phyloP scores from a whole-genome alignment of 352 stramenopile species.

The Pythium periplocum region DNA sequence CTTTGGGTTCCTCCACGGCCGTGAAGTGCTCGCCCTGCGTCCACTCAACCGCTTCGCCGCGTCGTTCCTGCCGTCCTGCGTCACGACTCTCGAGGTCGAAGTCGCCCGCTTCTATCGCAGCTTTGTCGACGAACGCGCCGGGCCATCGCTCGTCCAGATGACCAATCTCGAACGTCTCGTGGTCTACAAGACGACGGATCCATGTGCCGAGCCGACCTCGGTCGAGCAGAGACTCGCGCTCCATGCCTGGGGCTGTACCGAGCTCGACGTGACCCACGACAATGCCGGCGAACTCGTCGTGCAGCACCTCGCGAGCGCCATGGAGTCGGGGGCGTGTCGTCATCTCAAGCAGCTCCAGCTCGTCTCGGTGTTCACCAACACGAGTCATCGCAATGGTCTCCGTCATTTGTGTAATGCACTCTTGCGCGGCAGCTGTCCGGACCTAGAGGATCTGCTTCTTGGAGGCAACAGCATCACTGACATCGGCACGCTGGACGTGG shows the following conservation, averaged over 20 bases:
- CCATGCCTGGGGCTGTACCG: slow-evolving; percentile 54
- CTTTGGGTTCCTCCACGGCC: slow-evolving; percentile 59
- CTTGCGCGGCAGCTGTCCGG: slow-evolving; percentile 35
- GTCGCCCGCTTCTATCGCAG: slow-evolving; percentile 31
- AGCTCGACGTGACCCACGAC: slow-evolving; percentile 46
- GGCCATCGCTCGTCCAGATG: slow-evolving; percentile 35
- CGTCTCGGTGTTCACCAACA: slow-evolving; percentile 71
- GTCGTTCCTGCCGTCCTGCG: slow-evolving; percentile 43
- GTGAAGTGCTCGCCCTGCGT: slow-evolving; percentile 42
- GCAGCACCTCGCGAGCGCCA: slow-evolving; percentile 29
- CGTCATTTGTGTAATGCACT: slow-evolving; percentile 36
- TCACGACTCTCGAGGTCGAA: slow-evolving; percentile 44
- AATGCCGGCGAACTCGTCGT: slow-evolving; percentile 54
- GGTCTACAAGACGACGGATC: slow-evolving; percentile 35
- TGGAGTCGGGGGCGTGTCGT: slow-evolving; percentile 30
- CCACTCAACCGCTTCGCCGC: slow-evolving; percentile 45
- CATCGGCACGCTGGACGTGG: slow-evolving; percentile 40
- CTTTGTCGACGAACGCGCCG: slow-evolving; percentile 9
- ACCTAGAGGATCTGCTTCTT: slow-evolving; percentile 50
- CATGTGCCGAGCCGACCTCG: slow-evolving; percentile 12
- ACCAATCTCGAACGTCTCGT: slow-evolving; percentile 53
- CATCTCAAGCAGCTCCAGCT: slow-evolving; percentile 54
- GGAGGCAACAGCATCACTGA: slow-evolving; percentile 67
- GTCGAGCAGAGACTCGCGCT: slow-evolving; percentile 29
- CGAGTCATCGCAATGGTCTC: slow-evolving; percentile 41